Evolutionary conservation across 441 rosid genomes (phyloP).

Genomic region (Capsella rubella): DNA sequence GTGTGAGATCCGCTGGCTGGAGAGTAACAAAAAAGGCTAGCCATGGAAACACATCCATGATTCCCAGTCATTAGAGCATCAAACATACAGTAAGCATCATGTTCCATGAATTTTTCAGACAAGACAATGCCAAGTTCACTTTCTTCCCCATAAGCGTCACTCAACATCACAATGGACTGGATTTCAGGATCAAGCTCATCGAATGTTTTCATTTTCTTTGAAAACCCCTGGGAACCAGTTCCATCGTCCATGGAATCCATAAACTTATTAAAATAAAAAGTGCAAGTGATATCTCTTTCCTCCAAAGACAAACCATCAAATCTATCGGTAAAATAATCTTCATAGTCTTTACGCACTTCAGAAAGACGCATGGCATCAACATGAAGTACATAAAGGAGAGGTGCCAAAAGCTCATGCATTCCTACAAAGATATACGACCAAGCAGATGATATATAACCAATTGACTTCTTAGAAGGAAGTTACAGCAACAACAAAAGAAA

Average conservation of each 20-base stretch:
- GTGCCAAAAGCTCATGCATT: constrained; percentile 96
- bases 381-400: constrained; percentile 81
- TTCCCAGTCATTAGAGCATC: constrained; percentile 82
- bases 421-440: constrained; percentile 50
- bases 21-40: constrained; percentile 64
- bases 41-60: constrained; percentile 72
- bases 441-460: constrained; percentile 8
- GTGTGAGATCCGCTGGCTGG: constrained; percentile 56
- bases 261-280: constrained; percentile 66
- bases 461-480: neutral
- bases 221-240: constrained; percentile 51
- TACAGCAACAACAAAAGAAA: constrained; percentile 4
- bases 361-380: constrained; percentile 74
- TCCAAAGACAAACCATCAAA: constrained; percentile 72
- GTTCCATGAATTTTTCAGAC: constrained; percentile 94
- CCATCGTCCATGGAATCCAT: constrained; percentile 65
- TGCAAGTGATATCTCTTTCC: constrained; percentile 66
- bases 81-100: constrained; percentile 93
- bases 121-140: constrained; percentile 88
- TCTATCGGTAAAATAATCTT: constrained; percentile 78
- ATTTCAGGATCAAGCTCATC: constrained; percentile 81
- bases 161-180: constrained; percentile 63
- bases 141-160: constrained; percentile 90
- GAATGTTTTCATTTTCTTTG: constrained; percentile 54
- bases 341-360: constrained; percentile 74